Base-by-base conservation (phyloP, 306 rosid species). In the Begonia loranthoides region DNA sequence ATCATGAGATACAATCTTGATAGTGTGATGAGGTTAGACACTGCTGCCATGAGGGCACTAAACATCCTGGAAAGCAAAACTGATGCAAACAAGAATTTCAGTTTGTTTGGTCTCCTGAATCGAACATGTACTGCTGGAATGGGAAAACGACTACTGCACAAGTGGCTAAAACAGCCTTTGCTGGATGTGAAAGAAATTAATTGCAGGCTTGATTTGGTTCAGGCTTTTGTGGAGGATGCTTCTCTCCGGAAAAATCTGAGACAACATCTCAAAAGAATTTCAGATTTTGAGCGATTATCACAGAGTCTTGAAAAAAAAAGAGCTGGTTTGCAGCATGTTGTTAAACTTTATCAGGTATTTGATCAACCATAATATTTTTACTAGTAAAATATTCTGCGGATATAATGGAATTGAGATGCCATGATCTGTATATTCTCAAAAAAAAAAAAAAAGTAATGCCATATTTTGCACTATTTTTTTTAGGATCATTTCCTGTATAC, bases 91-190 rank as follows among this genome's bases (percentile, higher is more conserved):
- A 90, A 90, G 66, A 90, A 86, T 66, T 90, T 90, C 66, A 90
- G 99, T 70, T 66, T 90, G 75, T 80, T 80, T 74, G 99, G 99
- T 67, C 94, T 86, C 48, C 62, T 90, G 92, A 90, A 90, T 61
- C 82, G 94, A 66, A 90, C 99, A 44, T 90, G 99, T 73, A 82
- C 99, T 12, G 95, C 93, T 65, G 99, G 95, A 66, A 90, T 90
- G 99, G 99, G 99, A 60, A 86, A 90, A 60, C 67, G 99, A 17
- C 63, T 90, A 56, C 64, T 90, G 66, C 90, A 90, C 70, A 78
- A 66, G 94, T 90, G 99, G 99, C 76, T 90, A 45, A 90, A 90
- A 51, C 99, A 90, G 76, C 99, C 99, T 59, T 68, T 90, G 56
- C 64, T 90, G 61, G 82, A 86, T 66, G 92, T 78, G 36, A 44